phyloP scores from a whole-genome alignment of 139 green algal genomes.

The Micromonas commoda region DNA sequence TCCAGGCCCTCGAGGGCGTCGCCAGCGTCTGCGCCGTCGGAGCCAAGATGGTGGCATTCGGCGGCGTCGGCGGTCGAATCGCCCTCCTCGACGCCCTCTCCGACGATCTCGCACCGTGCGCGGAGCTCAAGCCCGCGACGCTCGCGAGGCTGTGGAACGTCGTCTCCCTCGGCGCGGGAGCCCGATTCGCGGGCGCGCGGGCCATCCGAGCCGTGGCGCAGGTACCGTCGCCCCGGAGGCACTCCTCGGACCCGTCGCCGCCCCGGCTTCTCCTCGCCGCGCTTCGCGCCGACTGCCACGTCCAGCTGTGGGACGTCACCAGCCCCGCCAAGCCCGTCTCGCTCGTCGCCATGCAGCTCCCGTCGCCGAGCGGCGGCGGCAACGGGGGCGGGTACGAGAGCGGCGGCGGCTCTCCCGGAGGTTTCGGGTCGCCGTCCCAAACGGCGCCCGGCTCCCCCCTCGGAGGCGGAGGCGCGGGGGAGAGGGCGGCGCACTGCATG shows the following conservation, averaged over 20 bases:
- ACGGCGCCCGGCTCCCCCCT: neutral
- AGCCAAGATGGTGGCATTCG: neutral
- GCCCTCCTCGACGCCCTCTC: neutral
- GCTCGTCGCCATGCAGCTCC: neutral
- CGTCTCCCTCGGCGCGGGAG: neutral
- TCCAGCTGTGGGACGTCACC: conserved; percentile 7
- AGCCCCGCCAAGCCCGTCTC: neutral
- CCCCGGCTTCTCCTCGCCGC: neutral
- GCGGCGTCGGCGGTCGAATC: neutral
- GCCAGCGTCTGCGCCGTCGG: neutral
- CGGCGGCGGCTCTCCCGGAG: neutral
- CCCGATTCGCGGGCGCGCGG: neutral
- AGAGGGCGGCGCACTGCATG: neutral
- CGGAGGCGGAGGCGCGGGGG: neutral
- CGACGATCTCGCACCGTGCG: neutral
- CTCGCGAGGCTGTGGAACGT: neutral
- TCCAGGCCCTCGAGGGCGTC: too few species aligned
- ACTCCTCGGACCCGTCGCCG: too few species aligned
- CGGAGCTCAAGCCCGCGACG: neutral
- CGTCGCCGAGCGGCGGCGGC: neutral
- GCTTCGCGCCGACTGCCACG: neutral
- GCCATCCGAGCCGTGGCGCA: neutral
- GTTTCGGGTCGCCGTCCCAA: neutral
- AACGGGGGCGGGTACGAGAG: neutral
- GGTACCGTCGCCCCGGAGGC: too few species aligned